These are phyloP conservation scores for Lentithecium fluviatile DNA, from an alignment of 495 filamentous ascomycete genomes.

Conservation along the genomic window DNA sequence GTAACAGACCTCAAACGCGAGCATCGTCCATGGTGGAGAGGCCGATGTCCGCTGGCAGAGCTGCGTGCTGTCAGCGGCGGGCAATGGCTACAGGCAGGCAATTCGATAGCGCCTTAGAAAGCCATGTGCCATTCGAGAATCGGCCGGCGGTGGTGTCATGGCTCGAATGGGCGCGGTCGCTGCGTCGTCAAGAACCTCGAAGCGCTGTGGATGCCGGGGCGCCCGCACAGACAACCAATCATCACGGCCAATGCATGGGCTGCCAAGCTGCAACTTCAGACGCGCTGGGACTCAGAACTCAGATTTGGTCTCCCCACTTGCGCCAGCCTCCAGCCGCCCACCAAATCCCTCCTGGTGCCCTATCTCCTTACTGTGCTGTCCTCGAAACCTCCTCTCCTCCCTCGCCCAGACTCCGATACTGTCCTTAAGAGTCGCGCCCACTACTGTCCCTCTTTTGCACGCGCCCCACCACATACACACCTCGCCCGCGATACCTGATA, in stretches of 20 bases:
- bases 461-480: not conserved
- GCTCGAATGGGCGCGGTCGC: not conserved
- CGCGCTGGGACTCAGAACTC: slow-evolving; percentile 32
- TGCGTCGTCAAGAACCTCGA: slow-evolving; percentile 4
- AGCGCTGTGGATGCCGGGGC: slow-evolving; percentile 26
- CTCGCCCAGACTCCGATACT: slow-evolving; percentile 24
- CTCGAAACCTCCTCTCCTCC: slow-evolving; percentile 22
- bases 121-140: slow-evolving; percentile 13
- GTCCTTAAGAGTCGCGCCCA: slow-evolving; percentile 32
- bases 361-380: slow-evolving; percentile 19
- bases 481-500: not conserved
- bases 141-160: slow-evolving; percentile 25
- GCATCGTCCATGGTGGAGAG: not conserved
- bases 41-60: not conserved
- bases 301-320: slow-evolving; percentile 31
- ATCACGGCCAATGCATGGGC: slow-evolving; percentile 8
- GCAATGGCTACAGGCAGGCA: not conserved
- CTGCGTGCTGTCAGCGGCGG: not conserved
- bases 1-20: slow-evolving; percentile 37
- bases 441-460: slow-evolving; percentile 23
- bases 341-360: slow-evolving; percentile 17
- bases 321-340: slow-evolving; percentile 26
- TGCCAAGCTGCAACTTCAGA: slow-evolving; percentile 26
- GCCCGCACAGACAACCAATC: slow-evolving; percentile 21
- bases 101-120: slow-evolving; percentile 1